A percentile compares a stretch with the other conserved stretches of the same genome.
phyloP scores from a whole-genome alignment of 2,329 filamentous ascomycete species.

The Alternaria dauci region DNA sequence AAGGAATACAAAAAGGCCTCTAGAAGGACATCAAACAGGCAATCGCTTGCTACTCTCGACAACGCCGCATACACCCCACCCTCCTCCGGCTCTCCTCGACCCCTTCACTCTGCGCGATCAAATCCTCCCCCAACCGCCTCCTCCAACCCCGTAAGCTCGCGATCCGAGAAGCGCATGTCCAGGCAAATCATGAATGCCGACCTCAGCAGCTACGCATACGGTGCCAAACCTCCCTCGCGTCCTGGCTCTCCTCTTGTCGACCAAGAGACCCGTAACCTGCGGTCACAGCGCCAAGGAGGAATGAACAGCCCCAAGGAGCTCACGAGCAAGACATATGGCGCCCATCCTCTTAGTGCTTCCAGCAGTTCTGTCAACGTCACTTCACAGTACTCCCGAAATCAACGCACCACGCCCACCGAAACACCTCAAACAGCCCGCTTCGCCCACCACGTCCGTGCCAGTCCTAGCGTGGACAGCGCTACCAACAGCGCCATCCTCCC shows the following conservation, averaged over 20 bases:
- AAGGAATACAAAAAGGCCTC: constrained; percentile 59
- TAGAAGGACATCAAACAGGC: constrained; percentile 79
- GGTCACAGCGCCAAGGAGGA: constrained; percentile 68
- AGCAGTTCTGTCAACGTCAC: constrained; percentile 57
- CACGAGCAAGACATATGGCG: constrained; percentile 64
- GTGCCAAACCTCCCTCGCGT: constrained; percentile 68
- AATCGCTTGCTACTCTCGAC: constrained; percentile 84
- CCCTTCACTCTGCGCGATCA: constrained; percentile 62
- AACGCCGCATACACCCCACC: constrained; percentile 67
- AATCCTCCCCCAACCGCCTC: constrained; percentile 50
- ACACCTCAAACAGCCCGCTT: constrained; percentile 68
- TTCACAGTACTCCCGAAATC: constrained; percentile 55
- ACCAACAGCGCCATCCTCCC: constrained; percentile 79
- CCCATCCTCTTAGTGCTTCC: constrained; percentile 61
- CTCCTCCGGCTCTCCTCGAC: constrained; percentile 71
- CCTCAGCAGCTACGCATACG: constrained; percentile 54
- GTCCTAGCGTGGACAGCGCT: constrained; percentile 84
- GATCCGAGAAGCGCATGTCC: constrained; percentile 59
- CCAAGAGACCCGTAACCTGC: constrained; percentile 59
- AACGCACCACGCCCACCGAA: constrained; percentile 67
- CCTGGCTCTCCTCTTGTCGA: constrained; percentile 76
- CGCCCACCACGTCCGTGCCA: constrained; percentile 76
- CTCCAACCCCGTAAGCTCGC: constrained; percentile 42
- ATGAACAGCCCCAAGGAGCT: constrained; percentile 64
- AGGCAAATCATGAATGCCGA: constrained; percentile 56